Conservation (phyloP, 352 stramenopile species). For the Bremia lactucae region DNA sequence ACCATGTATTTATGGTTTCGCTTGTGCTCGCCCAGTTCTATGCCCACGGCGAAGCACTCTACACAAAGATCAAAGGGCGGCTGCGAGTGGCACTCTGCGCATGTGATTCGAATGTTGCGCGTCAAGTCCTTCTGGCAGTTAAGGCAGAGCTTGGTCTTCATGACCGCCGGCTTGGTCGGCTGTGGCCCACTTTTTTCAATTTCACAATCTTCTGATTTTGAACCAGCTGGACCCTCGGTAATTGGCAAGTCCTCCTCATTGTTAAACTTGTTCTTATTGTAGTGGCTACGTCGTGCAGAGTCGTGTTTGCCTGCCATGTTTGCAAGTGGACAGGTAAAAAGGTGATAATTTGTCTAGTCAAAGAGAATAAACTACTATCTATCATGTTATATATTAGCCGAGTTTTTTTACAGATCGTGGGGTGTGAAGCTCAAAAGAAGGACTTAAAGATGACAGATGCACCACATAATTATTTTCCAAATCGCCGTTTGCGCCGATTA, state of each 20-base stretch:
- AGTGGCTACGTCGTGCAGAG: conserved; percentile 14
- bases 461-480: conserved; percentile 64
- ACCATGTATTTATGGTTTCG: conserved; percentile 74
- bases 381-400: neutral
- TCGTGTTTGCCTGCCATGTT: conserved; percentile 17
- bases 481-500: conserved; percentile 79
- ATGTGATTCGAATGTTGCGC: conserved; percentile 80
- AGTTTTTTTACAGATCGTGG: no score
- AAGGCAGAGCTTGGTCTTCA: conserved; percentile 72
- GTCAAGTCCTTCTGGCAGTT: conserved; percentile 81
- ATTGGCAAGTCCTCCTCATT: neutral
- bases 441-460: neutral
- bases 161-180: conserved; percentile 19
- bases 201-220: neutral
- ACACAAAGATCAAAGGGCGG: conserved; percentile 85
- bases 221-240: neutral
- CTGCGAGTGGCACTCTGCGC: conserved; percentile 50
- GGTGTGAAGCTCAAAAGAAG: no score
- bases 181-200: conserved; percentile 4
- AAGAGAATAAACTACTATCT: neutral
- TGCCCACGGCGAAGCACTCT: conserved; percentile 89
- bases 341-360: no score
- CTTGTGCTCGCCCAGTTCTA: conserved; percentile 70
- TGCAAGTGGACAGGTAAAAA: no score
- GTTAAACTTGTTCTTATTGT: conserved; percentile 23